Base-by-base conservation (phyloP, 2,329 filamentous ascomycete genomes). In the Alternaria metachromatica region DNA sequence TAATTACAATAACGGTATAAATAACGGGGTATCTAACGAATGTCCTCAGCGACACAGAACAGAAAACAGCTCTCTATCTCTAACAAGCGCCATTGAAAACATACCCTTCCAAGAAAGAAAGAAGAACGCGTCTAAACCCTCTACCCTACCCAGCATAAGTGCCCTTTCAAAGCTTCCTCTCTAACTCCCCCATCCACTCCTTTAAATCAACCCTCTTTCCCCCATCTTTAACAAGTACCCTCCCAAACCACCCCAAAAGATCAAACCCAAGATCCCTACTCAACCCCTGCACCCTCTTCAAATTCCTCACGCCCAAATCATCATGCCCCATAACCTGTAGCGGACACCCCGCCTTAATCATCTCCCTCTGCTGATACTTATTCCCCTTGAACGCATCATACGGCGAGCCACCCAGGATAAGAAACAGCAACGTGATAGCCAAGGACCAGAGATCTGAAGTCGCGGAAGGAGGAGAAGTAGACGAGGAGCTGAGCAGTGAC, bases 391-490 rank as follows among this genome's bases (percentile, higher is more conserved):
- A 78, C 13, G 75, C 78, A 6, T 78, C 71, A 56, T 81, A 85
- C 0, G 83, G 83, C 45, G 77, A 80, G 6, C 70, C 69, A 11
- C 83, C 83, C 8, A 82, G 73, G n/a, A 83, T 69, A 6, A 83
- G 56, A n/a, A 74, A 76, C 6, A 85, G 72, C 10, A 85, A 72
- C 2, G 82, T 82, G 30, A 84, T 79, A 21, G 80, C 82, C 7
- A 84, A 75, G 44, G 80, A 78, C 78, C 83, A 85, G 20, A 83
- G 74, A 59, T 85, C 83, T 3, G 78, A 76, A 0, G 77, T 71
- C 3, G 73, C 70, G 0, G 79, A 80, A 21, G 75, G 80, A 59
- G 62, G 77, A 63, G 58, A 73, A 18, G 70, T 60, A 7, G 55
- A 44, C 0, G 54, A 55, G 6, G 69, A 65, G 43, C 64, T 65